Evolutionary conservation across 2,329 filamentous ascomycete species (phyloP).

Genomic region (Pseudogymnoascus sp.): DNA sequence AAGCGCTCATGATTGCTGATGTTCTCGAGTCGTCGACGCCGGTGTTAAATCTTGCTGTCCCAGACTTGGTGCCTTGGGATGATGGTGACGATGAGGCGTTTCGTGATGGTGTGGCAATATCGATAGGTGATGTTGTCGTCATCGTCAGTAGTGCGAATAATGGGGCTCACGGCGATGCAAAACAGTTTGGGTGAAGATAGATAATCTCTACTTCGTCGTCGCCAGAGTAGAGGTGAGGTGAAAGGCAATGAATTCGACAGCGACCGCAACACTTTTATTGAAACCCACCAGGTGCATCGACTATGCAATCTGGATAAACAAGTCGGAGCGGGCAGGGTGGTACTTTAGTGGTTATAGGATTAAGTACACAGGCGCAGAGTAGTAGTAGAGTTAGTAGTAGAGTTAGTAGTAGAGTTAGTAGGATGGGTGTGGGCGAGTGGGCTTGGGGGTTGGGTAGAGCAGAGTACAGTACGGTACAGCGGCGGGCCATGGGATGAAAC

Average conservation of each 20-base stretch:
- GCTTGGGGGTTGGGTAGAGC: background rate
- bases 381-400: background rate
- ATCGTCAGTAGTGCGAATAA: slow-evolving; percentile 17
- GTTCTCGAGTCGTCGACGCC: slow-evolving; percentile 23
- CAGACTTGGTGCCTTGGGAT: slow-evolving; percentile 26
- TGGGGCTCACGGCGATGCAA: background rate
- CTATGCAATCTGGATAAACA: slow-evolving; percentile 7
- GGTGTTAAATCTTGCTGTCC: slow-evolving; percentile 17
- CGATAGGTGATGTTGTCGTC: slow-evolving; percentile 27
- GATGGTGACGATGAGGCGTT: slow-evolving; percentile 29
- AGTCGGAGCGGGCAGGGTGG: slow-evolving; percentile 6
- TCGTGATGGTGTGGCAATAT: slow-evolving; percentile 27
- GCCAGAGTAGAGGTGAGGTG: background rate
- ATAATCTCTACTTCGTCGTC: background rate
- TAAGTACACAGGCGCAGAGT: background rate
- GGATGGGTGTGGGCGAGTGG: background rate
- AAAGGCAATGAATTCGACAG: background rate
- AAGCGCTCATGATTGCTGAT: slow-evolving; percentile 48
- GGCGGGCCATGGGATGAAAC: slow-evolving; percentile 4
- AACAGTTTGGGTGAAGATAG: background rate
- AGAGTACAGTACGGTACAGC: background rate
- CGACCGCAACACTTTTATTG: slow-evolving; percentile 2
- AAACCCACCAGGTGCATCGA: slow-evolving; percentile 8
- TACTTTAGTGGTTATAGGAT: slow-evolving; percentile 6
- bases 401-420: background rate